Base-by-base conservation (phyloP, 2,329 filamentous ascomycete species). In the Cladosporium sp. region DNA sequence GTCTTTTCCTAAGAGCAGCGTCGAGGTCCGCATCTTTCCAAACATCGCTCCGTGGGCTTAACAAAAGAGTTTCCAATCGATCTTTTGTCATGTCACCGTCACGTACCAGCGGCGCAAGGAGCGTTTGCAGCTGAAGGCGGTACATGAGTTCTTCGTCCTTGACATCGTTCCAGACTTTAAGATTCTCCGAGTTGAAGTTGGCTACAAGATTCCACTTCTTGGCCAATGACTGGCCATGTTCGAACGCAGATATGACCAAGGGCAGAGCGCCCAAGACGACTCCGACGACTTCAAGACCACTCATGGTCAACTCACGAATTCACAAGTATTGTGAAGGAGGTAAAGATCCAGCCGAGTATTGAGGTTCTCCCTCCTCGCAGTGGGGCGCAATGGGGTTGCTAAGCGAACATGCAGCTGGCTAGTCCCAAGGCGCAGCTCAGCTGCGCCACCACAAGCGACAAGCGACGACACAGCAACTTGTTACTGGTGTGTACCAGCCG, bases 61-160 rank as follows among this genome's bases (percentile, higher is more conserved):
- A 18, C 36, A 41, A 3, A 41, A 41, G 36, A 4, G 36, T 41
- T 18, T 41, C 36, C 36, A 41, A n/a, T 6, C 36, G 15, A 15
- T 41, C 15, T 41, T 41, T 41, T 5, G 36, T 41, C 36, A 41
- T 18, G 36, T 41, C 36, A 18, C 36, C 15, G 6, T 41, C 15
- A 5, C 36, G 15, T 18, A 41, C 36, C 15, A 41, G 15, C 26
- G 66, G 66, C 41, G 15, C 10, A 14, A 69, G 52, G 7, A 69
- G 59, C 26, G 26, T 51, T 18, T 59, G 54, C 11, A 68, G 10
- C 28, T 51, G 38, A 11, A 58, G 47, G 4, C 34, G 26, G 24
- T 64, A 68, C n/a, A 52, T 18, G n/a, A 65, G n/a, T n/a, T 68
- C 30, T 21, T 66, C 65, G 36, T 67, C 60, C 59, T 65, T 67